phyloP scores from a whole-genome alignment of 2,329 filamentous ascomycete species.

The Mycosphaerella arachidis region DNA sequence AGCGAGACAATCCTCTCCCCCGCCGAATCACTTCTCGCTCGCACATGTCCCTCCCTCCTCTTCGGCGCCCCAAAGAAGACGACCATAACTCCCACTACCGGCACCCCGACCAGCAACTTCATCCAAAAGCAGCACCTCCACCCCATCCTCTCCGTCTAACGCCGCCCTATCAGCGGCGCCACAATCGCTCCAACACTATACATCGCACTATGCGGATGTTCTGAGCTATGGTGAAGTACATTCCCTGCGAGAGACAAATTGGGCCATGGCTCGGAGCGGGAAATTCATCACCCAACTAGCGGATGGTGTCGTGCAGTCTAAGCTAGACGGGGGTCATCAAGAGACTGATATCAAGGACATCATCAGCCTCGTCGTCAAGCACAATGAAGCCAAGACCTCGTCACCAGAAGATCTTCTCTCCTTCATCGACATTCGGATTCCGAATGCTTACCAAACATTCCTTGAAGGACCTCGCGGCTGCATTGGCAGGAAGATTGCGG shows the following conservation, averaged over 20 bases:
- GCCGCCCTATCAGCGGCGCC: not conserved
- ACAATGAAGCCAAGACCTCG: not conserved
- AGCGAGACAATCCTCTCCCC: not conserved
- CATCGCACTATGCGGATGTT: too few relatives aligned
- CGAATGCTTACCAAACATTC: slow-evolving; percentile 1
- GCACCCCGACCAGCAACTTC: not conserved
- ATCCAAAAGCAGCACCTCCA: slow-evolving; percentile 5
- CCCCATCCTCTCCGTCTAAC: not conserved
- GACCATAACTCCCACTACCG: not conserved
- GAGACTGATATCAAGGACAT: not conserved
- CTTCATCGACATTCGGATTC: not conserved
- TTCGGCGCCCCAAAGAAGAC: not conserved
- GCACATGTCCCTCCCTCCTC: not conserved
- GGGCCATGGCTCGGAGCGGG: not conserved
- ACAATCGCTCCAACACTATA: not conserved
- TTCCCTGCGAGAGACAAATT: not conserved
- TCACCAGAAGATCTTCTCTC: not conserved
- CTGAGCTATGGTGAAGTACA: too few relatives aligned
- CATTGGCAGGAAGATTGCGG: not conserved
- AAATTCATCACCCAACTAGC: not conserved
- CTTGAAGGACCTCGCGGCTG: not conserved
- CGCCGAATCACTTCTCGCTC: too few relatives aligned
- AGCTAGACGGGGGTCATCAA: not conserved
- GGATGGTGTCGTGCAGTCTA: not conserved
- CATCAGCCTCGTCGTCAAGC: slow-evolving; percentile 1